These are phyloP conservation scores for Aschersonia sp. DNA, from an alignment of 2,329 filamentous ascomycete genomes.

Conservation along the genomic window DNA sequence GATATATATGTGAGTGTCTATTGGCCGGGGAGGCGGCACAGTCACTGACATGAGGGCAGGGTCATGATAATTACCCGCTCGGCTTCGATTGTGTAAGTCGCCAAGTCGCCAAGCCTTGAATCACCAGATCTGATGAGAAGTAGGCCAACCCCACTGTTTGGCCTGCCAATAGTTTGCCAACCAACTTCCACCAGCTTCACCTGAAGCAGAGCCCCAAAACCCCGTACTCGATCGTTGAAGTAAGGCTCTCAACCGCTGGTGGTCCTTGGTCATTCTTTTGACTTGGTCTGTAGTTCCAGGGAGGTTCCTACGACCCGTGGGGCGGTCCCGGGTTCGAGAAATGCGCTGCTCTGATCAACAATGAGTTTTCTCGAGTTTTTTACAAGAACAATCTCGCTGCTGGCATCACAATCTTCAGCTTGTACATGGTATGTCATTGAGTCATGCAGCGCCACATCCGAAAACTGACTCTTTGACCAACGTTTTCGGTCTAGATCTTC, in stretches of 20 bases:
- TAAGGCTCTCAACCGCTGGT: conserved; percentile 1
- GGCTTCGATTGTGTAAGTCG: conserved; percentile 26
- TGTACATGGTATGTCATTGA: conserved; percentile 50
- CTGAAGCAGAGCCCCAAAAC: conserved; percentile 46
- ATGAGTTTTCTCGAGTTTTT: conserved; percentile 65
- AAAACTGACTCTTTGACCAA: neutral
- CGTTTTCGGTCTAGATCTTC: conserved; percentile 30
- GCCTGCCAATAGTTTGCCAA: conserved; percentile 40
- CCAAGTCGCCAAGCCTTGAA: neutral
- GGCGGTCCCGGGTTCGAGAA: conserved; percentile 55
- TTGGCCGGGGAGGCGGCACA: neutral
- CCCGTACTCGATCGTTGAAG: conserved; percentile 50
- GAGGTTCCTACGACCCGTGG: conserved; percentile 59
- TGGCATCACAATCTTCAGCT: conserved; percentile 51
- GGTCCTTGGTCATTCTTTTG: neutral
- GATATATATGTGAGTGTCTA: conserved; percentile 38
- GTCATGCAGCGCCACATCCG: neutral
- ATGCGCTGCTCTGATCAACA: conserved; percentile 50
- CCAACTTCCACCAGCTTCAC: conserved; percentile 26
- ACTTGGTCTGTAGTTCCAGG: conserved; percentile 39
- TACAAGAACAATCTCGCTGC: conserved; percentile 62
- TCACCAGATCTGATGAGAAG: neutral
- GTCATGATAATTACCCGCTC: conserved; percentile 24
- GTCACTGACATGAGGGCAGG: conserved; percentile 4
- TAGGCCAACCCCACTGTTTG: conserved; percentile 32